A percentile compares a stretch with the other conserved stretches of the same genome.
Evolutionary conservation across 176 grass and related monocot genomes (phyloP).

Genomic region (Cenchrus fungigraminus): DNA sequence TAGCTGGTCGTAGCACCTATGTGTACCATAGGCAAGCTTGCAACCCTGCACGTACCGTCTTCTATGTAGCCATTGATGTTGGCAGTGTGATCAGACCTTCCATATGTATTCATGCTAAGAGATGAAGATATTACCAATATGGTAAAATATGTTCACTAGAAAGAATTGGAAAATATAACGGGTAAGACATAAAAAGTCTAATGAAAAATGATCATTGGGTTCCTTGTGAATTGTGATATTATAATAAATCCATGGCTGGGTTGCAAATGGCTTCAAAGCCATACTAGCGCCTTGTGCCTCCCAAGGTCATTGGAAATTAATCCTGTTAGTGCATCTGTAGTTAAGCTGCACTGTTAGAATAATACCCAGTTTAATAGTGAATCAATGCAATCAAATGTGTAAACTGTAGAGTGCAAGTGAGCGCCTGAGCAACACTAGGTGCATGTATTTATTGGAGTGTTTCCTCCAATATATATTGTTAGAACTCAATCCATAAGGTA

Average conservation of each 20-base stretch:
- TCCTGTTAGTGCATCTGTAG: background rate
- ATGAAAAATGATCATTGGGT: background rate
- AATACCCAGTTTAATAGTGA: background rate
- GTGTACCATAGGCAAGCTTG: background rate
- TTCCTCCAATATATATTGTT: background rate
- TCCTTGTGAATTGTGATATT: background rate
- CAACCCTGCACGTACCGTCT: background rate
- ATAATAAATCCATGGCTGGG: background rate
- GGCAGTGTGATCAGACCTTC: constrained; percentile 18
- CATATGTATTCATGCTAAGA: background rate
- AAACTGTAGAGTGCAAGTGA: background rate
- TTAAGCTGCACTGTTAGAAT: background rate
- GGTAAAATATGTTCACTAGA: background rate
- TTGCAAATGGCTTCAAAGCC: background rate
- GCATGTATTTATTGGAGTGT: background rate
- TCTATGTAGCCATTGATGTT: background rate
- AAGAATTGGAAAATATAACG: background rate
- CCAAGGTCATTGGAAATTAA: background rate
- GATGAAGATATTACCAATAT: background rate
- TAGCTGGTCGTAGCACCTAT: background rate
- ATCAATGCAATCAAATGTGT: background rate
- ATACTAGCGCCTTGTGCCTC: background rate
- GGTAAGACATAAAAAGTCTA: too few relatives aligned
- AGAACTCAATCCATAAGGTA: background rate
- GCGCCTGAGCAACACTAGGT: background rate